phyloP scores from a whole-genome alignment of 495 filamentous ascomycete species.

The Tuber aestivum region DNA sequence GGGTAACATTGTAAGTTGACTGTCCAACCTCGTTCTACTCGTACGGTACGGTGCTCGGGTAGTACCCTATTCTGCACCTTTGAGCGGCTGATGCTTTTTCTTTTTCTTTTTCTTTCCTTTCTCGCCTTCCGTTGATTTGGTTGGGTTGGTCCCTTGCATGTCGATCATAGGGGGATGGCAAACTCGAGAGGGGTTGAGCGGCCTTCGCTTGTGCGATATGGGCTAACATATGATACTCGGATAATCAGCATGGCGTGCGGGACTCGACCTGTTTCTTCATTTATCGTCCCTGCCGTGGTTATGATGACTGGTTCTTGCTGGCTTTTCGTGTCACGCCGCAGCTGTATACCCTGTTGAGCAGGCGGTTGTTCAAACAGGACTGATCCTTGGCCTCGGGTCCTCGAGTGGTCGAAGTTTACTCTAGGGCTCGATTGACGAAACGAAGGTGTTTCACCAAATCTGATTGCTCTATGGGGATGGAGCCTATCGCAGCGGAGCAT shows the following conservation, averaged over 20 bases:
- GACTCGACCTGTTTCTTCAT: background rate
- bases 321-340: background rate
- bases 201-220: background rate
- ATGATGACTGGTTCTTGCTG: background rate
- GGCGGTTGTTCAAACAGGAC: conserved; percentile 3
- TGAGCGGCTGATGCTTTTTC: background rate
- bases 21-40: background rate
- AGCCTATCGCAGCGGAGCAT: background rate
- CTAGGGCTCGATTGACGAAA: background rate
- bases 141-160: background rate
- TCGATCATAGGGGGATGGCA: background rate
- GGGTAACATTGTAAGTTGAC: background rate
- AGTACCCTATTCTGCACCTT: background rate
- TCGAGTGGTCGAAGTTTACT: background rate
- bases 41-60: too few relatives aligned
- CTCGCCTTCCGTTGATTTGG: background rate
- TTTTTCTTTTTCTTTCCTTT: background rate
- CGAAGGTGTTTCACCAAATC: conserved; percentile 4
- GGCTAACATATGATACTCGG: background rate
- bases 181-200: background rate
- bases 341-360: background rate
- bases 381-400: background rate
- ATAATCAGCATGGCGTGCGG: too few relatives aligned
- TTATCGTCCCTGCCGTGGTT: background rate
- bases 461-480: background rate